Base-by-base conservation (phyloP, 148 eudicot genomes). In the Persicaria maculosa region DNA sequence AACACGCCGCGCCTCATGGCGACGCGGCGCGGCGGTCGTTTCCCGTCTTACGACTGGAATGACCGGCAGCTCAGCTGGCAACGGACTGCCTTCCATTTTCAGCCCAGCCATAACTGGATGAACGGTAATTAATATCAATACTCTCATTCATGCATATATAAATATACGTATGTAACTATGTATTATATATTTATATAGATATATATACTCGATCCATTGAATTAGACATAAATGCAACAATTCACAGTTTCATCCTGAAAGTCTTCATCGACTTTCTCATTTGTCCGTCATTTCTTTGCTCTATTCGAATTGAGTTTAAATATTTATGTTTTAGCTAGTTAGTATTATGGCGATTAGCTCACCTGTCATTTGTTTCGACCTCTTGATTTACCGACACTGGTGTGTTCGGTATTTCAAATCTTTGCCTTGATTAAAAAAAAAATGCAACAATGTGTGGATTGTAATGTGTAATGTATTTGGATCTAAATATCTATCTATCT, bases 31-130 rank as follows among this genome's bases (percentile, higher is more conserved):
- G 81, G 79, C 46, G 57, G 72, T 45, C 22, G 71, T 20, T 31
- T 48, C 44, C 81, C 83, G 16, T 44, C 71, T 40, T 85, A 69
- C 71, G 87, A 80, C 46, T 85, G 87, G 87, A 80, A 74, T 50
- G 80, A 82, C 55, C 47, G 71, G 3, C 85, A 82, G 75, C 69
- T 91, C 74, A 50, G 75, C 70, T 91, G 96, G 97, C 97, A 92
- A 62, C 84, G 89, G 53, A 88, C 90, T 36, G 72, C 85, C 20
- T 92, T 80, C 69, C 97, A 92, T 73, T 90, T 89, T 75, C 97
- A 91, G 48, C 93, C 97, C 3, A 48, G 79, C 7, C 75, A 83
- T 57, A 91, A 91, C 59, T 91, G 94, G 94, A 89, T 91, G 90
- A 91, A 91, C 50, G 97, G 97, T 91, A 83, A 16, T 5, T 36